Percentiles rank a stretch among this genome's conserved stretches.
Evolutionary conservation across 2,329 filamentous ascomycete genomes (phyloP).

Genomic region (Pestalotiopsis sp.): DNA sequence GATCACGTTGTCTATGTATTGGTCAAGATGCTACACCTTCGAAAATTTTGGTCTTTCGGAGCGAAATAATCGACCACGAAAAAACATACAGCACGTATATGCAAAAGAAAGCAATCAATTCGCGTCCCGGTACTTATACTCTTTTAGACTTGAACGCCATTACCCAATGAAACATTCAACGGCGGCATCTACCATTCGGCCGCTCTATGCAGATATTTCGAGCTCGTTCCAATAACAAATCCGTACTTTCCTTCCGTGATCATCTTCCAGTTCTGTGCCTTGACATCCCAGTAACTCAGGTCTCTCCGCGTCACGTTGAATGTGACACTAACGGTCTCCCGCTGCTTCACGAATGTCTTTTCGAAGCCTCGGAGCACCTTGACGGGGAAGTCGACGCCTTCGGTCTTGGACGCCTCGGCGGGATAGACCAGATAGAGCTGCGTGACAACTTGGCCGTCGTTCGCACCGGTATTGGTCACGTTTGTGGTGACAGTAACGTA

Average conservation of each 20-base stretch:
- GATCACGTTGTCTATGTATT: neutral
- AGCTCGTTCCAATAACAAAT: slow-evolving; percentile 40
- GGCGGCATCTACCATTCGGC: slow-evolving; percentile 15
- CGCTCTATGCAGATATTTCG: slow-evolving; percentile 25
- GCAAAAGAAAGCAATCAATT: neutral
- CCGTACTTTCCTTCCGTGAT: slow-evolving; percentile 46
- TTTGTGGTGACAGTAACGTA: slow-evolving; percentile 53
- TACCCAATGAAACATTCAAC: neutral
- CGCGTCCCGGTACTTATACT: neutral
- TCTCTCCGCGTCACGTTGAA: slow-evolving; percentile 69
- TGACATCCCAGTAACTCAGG: slow-evolving; percentile 72
- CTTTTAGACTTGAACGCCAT: neutral
- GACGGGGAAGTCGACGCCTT: slow-evolving; percentile 62
- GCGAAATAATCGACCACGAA: neutral
- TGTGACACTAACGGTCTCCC: slow-evolving; percentile 54
- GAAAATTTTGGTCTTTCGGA: neutral
- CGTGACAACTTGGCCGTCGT: slow-evolving; percentile 44
- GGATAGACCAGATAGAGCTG: slow-evolving; percentile 53
- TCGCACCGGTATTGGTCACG: slow-evolving; percentile 55
- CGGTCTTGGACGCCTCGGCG: slow-evolving; percentile 16
- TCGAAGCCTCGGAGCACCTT: slow-evolving; percentile 74
- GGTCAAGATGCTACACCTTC: neutral
- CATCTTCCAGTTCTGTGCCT: slow-evolving; percentile 70
- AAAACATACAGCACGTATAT: neutral
- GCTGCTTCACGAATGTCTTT: slow-evolving; percentile 62